phyloP scores from a whole-genome alignment of 2,329 filamentous ascomycete species.

The Venturia pyrina region DNA sequence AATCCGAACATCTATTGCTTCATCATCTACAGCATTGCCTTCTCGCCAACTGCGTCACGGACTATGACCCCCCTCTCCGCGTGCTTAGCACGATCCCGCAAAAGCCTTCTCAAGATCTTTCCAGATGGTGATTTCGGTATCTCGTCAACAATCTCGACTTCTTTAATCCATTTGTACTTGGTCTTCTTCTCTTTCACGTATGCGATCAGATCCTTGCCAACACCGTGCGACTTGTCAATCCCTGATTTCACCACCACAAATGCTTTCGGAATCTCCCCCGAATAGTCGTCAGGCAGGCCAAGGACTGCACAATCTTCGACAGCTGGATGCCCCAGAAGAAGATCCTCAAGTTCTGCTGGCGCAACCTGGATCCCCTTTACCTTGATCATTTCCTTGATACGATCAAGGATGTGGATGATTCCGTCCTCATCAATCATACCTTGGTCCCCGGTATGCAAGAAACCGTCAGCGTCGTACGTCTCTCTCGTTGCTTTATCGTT shows the following conservation, averaged over 20 bases:
- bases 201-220: constrained; percentile 32
- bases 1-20: neutral
- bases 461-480: constrained; percentile 40
- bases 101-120: constrained; percentile 37
- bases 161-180: constrained; percentile 36
- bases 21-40: constrained; percentile 11
- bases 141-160: constrained; percentile 36
- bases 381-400: constrained; percentile 61
- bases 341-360: constrained; percentile 54
- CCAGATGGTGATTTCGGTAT: constrained; percentile 39
- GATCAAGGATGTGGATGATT: constrained; percentile 48
- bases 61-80: constrained; percentile 22
- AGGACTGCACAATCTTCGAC: constrained; percentile 50
- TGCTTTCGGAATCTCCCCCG: constrained; percentile 36
- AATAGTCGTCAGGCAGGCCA: constrained; percentile 43
- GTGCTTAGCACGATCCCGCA: constrained; percentile 33
- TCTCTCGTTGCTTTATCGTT: constrained; percentile 34
- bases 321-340: constrained; percentile 46
- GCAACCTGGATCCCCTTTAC: constrained; percentile 54
- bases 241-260: constrained; percentile 33
- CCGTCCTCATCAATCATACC: constrained; percentile 47
- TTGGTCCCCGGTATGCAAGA: constrained; percentile 49
- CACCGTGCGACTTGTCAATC: constrained; percentile 19
- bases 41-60: constrained; percentile 15
- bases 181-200: constrained; percentile 37